phyloP scores from a whole-genome alignment of 208 protist genomes.

The Wallacemonas sp. region DNA sequence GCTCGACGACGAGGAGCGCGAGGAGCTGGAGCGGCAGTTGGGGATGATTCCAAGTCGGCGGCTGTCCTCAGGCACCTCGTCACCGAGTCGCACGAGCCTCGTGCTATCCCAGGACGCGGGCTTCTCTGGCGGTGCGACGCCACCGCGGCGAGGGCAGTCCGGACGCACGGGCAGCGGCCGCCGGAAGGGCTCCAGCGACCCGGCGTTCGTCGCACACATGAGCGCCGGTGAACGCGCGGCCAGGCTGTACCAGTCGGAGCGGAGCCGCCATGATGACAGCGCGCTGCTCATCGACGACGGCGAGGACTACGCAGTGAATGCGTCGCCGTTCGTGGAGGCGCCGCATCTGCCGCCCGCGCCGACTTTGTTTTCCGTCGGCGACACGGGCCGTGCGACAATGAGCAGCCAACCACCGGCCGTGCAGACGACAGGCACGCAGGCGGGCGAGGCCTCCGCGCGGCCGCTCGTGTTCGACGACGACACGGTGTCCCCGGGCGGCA shows the following conservation, averaged over 20 bases:
- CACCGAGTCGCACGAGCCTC: slow-evolving; percentile 2
- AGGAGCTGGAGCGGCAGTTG: slow-evolving; percentile 57
- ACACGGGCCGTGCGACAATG: too few relatives aligned
- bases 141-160: not conserved
- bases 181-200: not conserved
- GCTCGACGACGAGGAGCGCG: slow-evolving; percentile 50
- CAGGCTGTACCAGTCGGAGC: not conserved
- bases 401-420: too few relatives aligned
- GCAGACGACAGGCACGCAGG: too few relatives aligned
- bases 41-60: slow-evolving; percentile 34
- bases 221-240: slow-evolving; percentile 4
- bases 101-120: not conserved
- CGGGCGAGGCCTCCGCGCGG: too few relatives aligned
- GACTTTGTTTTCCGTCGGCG: too few relatives aligned
- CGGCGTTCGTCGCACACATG: not conserved
- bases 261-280: not conserved
- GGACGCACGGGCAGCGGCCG: not conserved
- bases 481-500: not conserved
- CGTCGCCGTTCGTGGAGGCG: too few relatives aligned
- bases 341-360: too few relatives aligned
- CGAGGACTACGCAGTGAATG: too few relatives aligned
- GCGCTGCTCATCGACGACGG: too few relatives aligned
- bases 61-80: slow-evolving; percentile 1
- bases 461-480: too few relatives aligned
- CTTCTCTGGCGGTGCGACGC: not conserved